Conservation (phyloP, 2,329 filamentous ascomycete species). For the Herpotrichia juniperi region DNA sequence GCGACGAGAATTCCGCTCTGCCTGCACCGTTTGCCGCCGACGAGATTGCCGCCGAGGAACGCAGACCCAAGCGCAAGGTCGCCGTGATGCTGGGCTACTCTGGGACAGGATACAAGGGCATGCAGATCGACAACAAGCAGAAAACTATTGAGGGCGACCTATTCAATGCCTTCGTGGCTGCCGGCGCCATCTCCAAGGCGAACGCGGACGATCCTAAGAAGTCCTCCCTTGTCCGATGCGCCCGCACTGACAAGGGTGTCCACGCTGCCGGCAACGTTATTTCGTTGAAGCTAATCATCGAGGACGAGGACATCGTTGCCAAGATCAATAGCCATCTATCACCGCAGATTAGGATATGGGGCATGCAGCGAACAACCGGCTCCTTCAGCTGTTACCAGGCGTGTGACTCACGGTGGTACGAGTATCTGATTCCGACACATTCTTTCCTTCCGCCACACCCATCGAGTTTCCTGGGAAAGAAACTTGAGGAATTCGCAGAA, state of each 20-base stretch:
- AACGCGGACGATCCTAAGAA: constrained; percentile 98
- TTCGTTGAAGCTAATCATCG: constrained; percentile 92
- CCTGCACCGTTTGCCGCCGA: constrained; percentile 70
- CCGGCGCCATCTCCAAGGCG: constrained; percentile 92
- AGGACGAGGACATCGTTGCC: constrained; percentile 83
- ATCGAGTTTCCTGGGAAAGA: constrained; percentile 81
- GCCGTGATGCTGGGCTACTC: constrained; percentile 95
- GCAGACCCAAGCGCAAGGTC: constrained; percentile 93
- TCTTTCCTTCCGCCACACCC: constrained; percentile 92
- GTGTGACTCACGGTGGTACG: constrained; percentile 95
- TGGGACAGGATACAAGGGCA: constrained; percentile 94
- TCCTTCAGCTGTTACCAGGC: constrained; percentile 93
- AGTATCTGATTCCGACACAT: constrained; percentile 94
- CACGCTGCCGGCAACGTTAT: constrained; percentile 96
- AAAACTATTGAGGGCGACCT: constrained; percentile 97
- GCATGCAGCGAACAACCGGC: constrained; percentile 85
- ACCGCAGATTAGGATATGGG: constrained; percentile 93
- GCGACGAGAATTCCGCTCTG: constrained; percentile 55
- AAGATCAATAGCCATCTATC: constrained; percentile 89
- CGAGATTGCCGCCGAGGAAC: constrained; percentile 85
- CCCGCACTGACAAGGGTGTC: constrained; percentile 95
- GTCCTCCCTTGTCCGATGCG: constrained; percentile 90
- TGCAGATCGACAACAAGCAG: constrained; percentile 80
- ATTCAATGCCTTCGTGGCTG: constrained; percentile 88
- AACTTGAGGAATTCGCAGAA: constrained; percentile 78